phyloP scores from a whole-genome alignment of 257 asterid species.

The Solanum chiquidenum region DNA sequence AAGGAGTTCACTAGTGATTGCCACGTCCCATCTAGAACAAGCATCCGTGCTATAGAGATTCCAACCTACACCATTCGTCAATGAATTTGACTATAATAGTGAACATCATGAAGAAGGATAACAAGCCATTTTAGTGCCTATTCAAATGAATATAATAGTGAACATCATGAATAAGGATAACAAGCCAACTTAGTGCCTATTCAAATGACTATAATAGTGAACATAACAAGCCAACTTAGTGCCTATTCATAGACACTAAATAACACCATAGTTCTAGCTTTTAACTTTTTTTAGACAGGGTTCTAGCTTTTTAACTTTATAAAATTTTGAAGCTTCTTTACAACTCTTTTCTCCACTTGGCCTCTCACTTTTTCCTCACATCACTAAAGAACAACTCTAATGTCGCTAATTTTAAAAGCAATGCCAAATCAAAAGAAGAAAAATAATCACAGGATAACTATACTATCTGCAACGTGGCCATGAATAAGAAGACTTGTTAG shows the following conservation, averaged over 20 bases:
- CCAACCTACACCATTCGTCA: constrained; percentile 61
- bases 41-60: constrained; percentile 57
- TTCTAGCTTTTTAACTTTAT: neutral
- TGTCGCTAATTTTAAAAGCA: neutral
- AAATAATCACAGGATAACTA: neutral
- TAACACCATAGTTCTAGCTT: neutral
- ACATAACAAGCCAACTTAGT: neutral
- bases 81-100: neutral
- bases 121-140: neutral
- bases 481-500: constrained; percentile 3
- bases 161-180: neutral
- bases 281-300: neutral
- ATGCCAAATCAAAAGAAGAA: neutral
- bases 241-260: neutral
- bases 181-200: neutral
- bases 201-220: no score
- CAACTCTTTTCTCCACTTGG: neutral
- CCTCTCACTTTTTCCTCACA: neutral
- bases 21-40: constrained; percentile 76
- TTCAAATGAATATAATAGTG: neutral
- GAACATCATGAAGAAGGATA: neutral
- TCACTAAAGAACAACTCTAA: neutral
- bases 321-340: neutral
- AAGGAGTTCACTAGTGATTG: constrained; percentile 56
- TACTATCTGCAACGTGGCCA: neutral